Evolutionary conservation across 1,139 yeast species (phyloP), one percentile per base, ranked within the genome.

Genomic region (Hemisphaericaspora subhashii): DNA sequence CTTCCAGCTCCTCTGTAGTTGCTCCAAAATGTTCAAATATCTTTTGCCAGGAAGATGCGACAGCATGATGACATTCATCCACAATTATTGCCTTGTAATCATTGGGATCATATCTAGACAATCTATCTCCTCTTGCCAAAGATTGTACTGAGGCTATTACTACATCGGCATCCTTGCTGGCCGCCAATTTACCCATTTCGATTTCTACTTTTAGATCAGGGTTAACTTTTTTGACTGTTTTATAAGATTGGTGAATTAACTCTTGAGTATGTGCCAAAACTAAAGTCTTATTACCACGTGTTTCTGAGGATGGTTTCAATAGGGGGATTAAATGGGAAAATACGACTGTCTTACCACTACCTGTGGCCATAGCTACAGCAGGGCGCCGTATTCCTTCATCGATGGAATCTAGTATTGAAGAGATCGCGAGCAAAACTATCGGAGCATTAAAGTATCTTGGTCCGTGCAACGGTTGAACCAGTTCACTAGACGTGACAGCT

Each of bases 51-150:
- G 90, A 72, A 11, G 60, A 54, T 0, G 96, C 92, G 0, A 87
- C 85, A 0, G 96, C 84, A 62, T 90, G 98, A 53, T 90, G 98
- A 35, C 96, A 95, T 57, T 90, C 98, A 59, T 90, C 98, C 1
- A 90, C 70, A 16, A 90, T 81, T 17, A 92, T 77, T 23, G 89
- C 69, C 53, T 87, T 85, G 62, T 77, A 83, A 13, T 78, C 75
- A 1, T 41, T 40, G 0, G 89, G 83, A 38, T 78, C 58, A 50
- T 83, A 86, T 38, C 68, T 62, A 2, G 62, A 60, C 13, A 87
- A 58, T 35, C 97, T 63, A 0, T 65, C 52, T 26, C 49, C 37
- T 31, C 83, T 62, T 1, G 68, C 62, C 32, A 90, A 55, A 0
- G 95, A 77, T 15, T 81, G 88, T 0, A 88, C 86, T 0, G 95